Conservation (phyloP, 495 filamentous ascomycete species). For the Parathielavia hyrcaniae region DNA sequence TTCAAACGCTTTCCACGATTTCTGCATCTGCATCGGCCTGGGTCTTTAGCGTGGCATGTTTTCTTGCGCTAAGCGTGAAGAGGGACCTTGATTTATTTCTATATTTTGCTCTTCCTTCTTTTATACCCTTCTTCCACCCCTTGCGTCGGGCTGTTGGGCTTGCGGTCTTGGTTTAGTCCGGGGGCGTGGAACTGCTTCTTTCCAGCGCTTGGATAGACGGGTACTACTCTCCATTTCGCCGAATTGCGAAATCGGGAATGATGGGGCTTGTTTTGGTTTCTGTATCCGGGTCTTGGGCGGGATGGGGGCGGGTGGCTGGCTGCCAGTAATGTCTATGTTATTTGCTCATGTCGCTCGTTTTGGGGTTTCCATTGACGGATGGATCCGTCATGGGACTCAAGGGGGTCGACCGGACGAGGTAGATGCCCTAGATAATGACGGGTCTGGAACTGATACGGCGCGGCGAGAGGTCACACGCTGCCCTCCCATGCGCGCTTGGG, state of each 20-base stretch:
- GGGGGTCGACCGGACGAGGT: not conserved
- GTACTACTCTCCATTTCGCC: no score
- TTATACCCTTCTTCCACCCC: no score
- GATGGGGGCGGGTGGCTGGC: not conserved
- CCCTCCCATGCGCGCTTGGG: not conserved
- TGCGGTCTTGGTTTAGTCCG: no score
- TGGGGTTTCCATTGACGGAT: no score
- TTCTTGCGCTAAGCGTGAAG: constrained; percentile 4
- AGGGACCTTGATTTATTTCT: not conserved
- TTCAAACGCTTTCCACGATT: not conserved
- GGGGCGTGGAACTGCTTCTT: no score
- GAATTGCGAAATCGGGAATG: no score
- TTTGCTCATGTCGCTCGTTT: constrained; percentile 8
- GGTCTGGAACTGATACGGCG: not conserved
- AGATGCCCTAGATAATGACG: not conserved
- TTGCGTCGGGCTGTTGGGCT: not conserved
- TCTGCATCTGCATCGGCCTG: constrained; percentile 10
- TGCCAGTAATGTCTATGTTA: constrained; percentile 16
- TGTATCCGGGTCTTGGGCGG: not conserved
- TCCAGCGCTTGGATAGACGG: no score
- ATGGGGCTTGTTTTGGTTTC: not conserved
- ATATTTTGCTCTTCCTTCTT: not conserved
- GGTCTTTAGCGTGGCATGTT: not conserved
- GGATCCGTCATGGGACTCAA: no score
- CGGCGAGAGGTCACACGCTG: not conserved